phyloP scores from a whole-genome alignment of 345 rosid species.

The Dimocarpus longan region DNA sequence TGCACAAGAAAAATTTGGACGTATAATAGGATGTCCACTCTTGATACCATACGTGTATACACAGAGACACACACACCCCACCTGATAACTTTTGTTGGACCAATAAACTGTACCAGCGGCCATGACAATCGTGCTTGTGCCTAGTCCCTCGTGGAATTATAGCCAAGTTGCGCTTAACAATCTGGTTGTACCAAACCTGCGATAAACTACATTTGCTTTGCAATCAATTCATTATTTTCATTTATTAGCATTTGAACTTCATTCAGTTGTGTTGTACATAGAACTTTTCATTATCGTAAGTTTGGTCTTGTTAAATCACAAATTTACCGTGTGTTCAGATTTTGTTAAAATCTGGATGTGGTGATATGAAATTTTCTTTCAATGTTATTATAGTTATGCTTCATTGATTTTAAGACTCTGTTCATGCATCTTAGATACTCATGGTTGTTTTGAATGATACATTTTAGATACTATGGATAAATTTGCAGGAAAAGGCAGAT shows the following conservation, averaged over 20 bases:
- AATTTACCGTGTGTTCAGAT: neutral
- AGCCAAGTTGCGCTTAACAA: neutral
- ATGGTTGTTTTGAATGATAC: neutral
- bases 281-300: neutral
- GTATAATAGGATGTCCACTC: neutral
- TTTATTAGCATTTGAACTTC: neutral
- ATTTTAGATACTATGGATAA: neutral
- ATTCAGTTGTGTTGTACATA: neutral
- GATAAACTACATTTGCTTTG: neutral
- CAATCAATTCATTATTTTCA: neutral
- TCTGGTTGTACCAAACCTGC: neutral
- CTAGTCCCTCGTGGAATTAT: neutral
- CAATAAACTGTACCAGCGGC: neutral
- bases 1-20: neutral
- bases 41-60: neutral
- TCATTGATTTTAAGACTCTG: neutral
- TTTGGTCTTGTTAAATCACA: neutral
- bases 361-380: neutral
- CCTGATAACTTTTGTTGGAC: neutral
- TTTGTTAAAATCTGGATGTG: neutral
- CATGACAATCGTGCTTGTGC: neutral
- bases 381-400: neutral
- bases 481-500: conserved; percentile 74
- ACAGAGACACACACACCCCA: too few relatives aligned
- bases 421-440: neutral